phyloP scores from a whole-genome alignment of 768 basidiomycete species.

The Hericium coralloides region DNA sequence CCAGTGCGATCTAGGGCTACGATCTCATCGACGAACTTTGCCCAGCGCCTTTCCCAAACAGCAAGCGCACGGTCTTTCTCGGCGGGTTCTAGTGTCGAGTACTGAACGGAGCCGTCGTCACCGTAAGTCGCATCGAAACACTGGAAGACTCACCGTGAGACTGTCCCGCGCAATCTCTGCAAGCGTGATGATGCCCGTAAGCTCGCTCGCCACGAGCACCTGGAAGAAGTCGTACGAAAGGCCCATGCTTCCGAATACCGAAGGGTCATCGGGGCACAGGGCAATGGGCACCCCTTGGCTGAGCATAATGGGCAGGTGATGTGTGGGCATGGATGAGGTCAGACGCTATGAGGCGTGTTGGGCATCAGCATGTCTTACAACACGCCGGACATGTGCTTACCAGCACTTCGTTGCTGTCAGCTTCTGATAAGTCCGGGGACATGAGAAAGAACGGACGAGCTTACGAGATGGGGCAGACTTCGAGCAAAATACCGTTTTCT shows the following conservation, averaged over 20 bases:
- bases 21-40: conserved; percentile 1
- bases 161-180: conserved; percentile 59
- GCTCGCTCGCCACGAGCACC: conserved; percentile 62
- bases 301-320: conserved; percentile 62
- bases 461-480: conserved; percentile 78
- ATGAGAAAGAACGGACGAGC: conserved; percentile 19
- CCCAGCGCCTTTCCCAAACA: conserved; percentile 4
- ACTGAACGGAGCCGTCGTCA: conserved; percentile 1
- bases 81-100: neutral
- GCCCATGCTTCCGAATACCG: conserved; percentile 71
- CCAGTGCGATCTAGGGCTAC: neutral
- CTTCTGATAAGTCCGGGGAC: neutral
- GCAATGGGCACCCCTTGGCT: conserved; percentile 68
- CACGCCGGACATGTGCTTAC: conserved; percentile 23
- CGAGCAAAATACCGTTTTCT: conserved; percentile 53
- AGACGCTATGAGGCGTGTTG: conserved; percentile 38
- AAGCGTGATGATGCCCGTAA: conserved; percentile 55
- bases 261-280: conserved; percentile 68
- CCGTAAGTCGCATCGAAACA: neutral
- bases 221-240: conserved; percentile 75
- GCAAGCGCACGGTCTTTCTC: conserved; percentile 5
- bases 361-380: neutral
- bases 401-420: conserved; percentile 62
- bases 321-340: conserved; percentile 73
- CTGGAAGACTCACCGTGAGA: conserved; percentile 34